Conservation (phyloP, 2,329 filamentous ascomycete species). For the Scytalidium sp. region DNA sequence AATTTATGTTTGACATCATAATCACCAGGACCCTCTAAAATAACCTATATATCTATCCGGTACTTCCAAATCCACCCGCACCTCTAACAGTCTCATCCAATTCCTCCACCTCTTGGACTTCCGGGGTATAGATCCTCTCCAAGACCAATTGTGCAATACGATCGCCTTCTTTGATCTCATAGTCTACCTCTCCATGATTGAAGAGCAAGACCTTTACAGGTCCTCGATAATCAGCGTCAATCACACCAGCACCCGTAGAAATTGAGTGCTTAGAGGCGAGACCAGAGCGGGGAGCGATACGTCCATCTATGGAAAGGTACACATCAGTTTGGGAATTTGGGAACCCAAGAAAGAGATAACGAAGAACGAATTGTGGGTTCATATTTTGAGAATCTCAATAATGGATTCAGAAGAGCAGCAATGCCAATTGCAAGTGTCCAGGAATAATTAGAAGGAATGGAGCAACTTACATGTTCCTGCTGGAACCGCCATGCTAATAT, state of each 20-base stretch:
- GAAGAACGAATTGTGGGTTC: too few species aligned
- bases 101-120: slow-evolving; percentile 84
- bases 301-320: slow-evolving; percentile 60
- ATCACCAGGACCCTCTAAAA: not conserved
- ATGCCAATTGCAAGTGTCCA: too few species aligned
- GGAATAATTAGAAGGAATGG: not conserved
- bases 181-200: slow-evolving; percentile 83
- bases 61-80: slow-evolving; percentile 88
- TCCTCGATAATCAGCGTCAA: slow-evolving; percentile 95
- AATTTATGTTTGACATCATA: not conserved
- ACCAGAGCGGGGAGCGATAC: slow-evolving; percentile 86
- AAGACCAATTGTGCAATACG: slow-evolving; percentile 90
- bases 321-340: not conserved
- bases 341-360: too few species aligned
- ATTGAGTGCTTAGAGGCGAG: slow-evolving; percentile 94
- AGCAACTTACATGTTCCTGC: slow-evolving; percentile 75
- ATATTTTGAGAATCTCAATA: too few species aligned
- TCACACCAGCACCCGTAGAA: slow-evolving; percentile 92
- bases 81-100: slow-evolving; percentile 89
- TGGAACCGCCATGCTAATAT: slow-evolving; percentile 87
- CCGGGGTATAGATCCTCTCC: slow-evolving; percentile 91
- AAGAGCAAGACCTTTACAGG: slow-evolving; percentile 93
- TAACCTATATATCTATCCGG: slow-evolving; percentile 47
- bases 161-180: slow-evolving; percentile 79
- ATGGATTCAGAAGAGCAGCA: too few species aligned